phyloP scores from a whole-genome alignment of 78 protist genomes.

The Ministeria vibrans region DNA sequence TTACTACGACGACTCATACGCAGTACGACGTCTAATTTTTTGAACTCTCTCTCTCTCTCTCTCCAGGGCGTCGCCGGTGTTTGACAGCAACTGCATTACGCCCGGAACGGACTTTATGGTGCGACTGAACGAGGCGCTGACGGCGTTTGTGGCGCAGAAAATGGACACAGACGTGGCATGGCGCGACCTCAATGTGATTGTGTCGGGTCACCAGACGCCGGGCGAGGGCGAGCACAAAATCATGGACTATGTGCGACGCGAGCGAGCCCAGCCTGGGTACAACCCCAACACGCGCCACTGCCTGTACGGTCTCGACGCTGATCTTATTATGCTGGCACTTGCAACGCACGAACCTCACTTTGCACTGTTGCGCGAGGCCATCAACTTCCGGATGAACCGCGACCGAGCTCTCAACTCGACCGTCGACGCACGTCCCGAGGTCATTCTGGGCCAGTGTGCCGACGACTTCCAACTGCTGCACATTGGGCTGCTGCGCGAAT shows the following conservation, averaged over 20 bases:
- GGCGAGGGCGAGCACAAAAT: slow-evolving; percentile 99
- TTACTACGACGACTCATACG: background rate
- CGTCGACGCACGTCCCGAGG: background rate
- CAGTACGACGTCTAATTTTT: background rate
- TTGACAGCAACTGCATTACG: slow-evolving; percentile 87
- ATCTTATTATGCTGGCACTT: slow-evolving; percentile 94
- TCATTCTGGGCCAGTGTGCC: background rate
- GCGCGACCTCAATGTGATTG: slow-evolving; percentile 17
- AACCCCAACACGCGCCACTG: slow-evolving; percentile 71
- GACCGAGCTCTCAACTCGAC: background rate
- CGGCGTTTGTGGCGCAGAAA: background rate
- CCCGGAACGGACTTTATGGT: slow-evolving; percentile 96
- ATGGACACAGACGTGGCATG: slow-evolving; percentile 7
- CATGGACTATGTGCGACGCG: slow-evolving; percentile 90
- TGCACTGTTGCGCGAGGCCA: slow-evolving; percentile 82
- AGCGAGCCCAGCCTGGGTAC: slow-evolving; percentile 67
- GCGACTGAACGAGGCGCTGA: background rate
- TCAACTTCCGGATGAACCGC: background rate
- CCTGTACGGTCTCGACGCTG: slow-evolving; percentile 93
- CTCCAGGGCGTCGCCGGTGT: slow-evolving; percentile 60
- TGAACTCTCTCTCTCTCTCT: background rate
- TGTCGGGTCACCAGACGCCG: slow-evolving; percentile 64
- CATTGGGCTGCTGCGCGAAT: slow-evolving; percentile 46
- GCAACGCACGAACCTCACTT: slow-evolving; percentile 98
- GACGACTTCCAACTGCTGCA: slow-evolving; percentile 40